Evolutionary conservation across 2,329 filamentous ascomycete genomes (phyloP).

Genomic region (Colletotrichum incanum): DNA sequence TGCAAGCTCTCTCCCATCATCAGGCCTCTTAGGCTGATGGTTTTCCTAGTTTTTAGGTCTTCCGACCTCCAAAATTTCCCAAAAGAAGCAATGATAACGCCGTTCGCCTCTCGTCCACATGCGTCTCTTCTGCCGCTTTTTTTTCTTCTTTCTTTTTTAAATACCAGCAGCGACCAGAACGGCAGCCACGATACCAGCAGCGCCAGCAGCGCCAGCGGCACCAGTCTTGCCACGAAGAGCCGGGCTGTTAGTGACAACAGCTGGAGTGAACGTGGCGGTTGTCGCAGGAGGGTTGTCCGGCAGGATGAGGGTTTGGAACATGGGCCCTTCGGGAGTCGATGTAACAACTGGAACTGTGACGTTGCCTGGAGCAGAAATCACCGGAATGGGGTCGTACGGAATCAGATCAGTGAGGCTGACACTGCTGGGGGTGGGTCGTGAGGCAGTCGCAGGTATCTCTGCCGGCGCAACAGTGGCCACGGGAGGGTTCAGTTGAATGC

Average conservation of each 20-base stretch:
- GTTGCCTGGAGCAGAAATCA: conserved; percentile 2
- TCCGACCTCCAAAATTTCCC: conserved; percentile 33
- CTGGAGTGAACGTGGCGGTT: conserved; percentile 19
- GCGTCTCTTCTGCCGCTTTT: not conserved
- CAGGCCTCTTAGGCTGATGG: not conserved
- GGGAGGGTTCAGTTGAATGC: conserved; percentile 12
- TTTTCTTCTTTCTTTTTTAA: not conserved
- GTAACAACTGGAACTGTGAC: conserved; percentile 15
- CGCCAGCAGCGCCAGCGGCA: not conserved
- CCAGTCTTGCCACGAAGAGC: conserved; percentile 15
- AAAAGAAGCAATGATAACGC: conserved; percentile 20
- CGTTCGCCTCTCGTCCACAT: not conserved
- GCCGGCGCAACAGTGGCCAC: conserved; percentile 5
- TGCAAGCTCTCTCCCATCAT: conserved; percentile 23
- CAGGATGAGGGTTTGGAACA: conserved; percentile 33
- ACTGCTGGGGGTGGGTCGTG: not conserved
- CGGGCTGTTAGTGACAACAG: conserved; percentile 29
- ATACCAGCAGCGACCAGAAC: conserved; percentile 18
- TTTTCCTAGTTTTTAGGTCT: not conserved
- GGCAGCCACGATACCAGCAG: not conserved
- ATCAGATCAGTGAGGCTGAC: conserved; percentile 13
- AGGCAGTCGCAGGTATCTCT: not conserved
- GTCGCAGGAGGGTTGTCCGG: conserved; percentile 19
- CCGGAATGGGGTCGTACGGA: conserved; percentile 21
- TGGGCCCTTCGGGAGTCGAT: conserved; percentile 12